These are phyloP conservation scores for Zoysia japonica DNA, from an alignment of 176 grass and related monocot genomes.

Conservation along the genomic window DNA sequence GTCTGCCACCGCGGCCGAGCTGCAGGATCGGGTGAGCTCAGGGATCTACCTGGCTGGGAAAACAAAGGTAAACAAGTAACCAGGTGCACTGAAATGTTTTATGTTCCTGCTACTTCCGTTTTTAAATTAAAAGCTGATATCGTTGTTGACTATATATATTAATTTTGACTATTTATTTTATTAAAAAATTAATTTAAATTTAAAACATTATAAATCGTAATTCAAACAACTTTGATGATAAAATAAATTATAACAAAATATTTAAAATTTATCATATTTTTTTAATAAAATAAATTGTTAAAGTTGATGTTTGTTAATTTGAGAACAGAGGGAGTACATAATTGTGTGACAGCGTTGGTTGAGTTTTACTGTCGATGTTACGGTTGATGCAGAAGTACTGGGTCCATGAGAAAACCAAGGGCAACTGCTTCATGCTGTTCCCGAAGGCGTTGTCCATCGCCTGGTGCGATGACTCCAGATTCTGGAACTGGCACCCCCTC, in stretches of 20 bases:
- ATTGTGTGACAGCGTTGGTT: not conserved
- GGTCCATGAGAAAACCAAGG: constrained; percentile 39
- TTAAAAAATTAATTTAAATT: no score
- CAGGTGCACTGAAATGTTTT: not conserved
- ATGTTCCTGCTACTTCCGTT: no score
- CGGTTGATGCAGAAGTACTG: constrained; percentile 49
- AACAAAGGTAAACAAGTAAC: constrained; percentile 32
- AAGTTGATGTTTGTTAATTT: no score
- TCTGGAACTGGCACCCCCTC: constrained; percentile 49
- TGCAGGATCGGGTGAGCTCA: constrained; percentile 22
- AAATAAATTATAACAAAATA: no score
- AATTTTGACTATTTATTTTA: no score
- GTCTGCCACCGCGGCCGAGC: not conserved
- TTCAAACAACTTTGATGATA: no score
- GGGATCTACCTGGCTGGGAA: constrained; percentile 44
- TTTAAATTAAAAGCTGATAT: no score
- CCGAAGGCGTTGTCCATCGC: constrained; percentile 51
- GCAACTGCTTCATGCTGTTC: constrained; percentile 52
- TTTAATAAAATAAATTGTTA: no score
- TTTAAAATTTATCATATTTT: no score
- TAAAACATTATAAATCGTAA: no score
- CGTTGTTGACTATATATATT: no score
- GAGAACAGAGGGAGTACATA: not conserved
- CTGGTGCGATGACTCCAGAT: constrained; percentile 50
- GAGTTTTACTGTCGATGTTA: not conserved